Evolutionary conservation across 176 grass and related monocot species (phyloP).

Genomic region (Juncus effusus): DNA sequence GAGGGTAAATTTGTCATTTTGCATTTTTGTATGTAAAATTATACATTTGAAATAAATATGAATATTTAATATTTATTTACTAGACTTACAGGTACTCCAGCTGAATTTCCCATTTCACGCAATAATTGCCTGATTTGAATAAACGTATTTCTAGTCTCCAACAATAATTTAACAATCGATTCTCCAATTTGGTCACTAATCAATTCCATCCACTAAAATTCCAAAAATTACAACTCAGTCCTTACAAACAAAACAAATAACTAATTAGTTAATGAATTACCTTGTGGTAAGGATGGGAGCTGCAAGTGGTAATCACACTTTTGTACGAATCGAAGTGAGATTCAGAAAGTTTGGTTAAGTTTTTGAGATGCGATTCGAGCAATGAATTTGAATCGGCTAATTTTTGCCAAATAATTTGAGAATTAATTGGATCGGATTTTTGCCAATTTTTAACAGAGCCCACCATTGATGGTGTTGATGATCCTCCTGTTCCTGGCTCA

Average conservation of each 20-base stretch:
- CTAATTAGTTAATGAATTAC: constrained; percentile 33
- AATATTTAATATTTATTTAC: constrained; percentile 4
- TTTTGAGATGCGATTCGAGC: constrained; percentile 65
- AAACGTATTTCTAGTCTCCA: constrained; percentile 58
- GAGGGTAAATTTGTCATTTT: not conserved
- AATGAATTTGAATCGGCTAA: constrained; percentile 58
- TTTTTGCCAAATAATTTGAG: constrained; percentile 65
- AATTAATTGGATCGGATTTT: constrained; percentile 72
- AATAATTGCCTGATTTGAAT: constrained; percentile 69
- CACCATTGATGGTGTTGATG: constrained; percentile 94
- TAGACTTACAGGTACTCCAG: constrained; percentile 78
- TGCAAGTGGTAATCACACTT: constrained; percentile 47
- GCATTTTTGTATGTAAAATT: constrained; percentile 17
- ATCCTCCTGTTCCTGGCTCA: constrained; percentile 88
- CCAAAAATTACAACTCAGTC: constrained; percentile 16
- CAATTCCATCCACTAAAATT: constrained; percentile 65
- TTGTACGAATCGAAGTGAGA: constrained; percentile 52
- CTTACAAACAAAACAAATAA: constrained; percentile 15
- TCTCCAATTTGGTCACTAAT: constrained; percentile 53
- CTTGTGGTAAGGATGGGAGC: constrained; percentile 37
- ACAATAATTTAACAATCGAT: constrained; percentile 58
- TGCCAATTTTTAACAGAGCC: constrained; percentile 88
- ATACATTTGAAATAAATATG: constrained; percentile 2
- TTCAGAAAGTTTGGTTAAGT: constrained; percentile 57
- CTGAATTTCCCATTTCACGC: constrained; percentile 71